Conservation (phyloP, 768 basidiomycete species). For the Boletus barrowsii region DNA sequence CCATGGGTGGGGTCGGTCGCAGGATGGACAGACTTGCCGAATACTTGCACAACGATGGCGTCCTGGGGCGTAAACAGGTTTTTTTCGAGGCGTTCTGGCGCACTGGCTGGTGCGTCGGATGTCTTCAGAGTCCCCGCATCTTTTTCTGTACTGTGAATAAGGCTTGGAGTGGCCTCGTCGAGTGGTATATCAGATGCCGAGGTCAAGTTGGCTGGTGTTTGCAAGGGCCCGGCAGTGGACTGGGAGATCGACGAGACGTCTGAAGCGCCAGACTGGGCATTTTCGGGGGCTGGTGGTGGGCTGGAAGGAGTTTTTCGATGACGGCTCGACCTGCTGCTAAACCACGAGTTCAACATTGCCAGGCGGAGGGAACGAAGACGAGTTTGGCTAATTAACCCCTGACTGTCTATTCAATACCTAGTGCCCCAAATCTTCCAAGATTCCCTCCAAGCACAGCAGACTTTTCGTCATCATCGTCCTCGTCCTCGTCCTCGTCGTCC, state of each 20-base stretch:
- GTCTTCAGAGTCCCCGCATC: conserved; percentile 9
- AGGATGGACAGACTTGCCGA: conserved; percentile 11
- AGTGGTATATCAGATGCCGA: conserved; percentile 21
- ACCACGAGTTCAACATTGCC: conserved; percentile 30
- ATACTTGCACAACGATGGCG: conserved; percentile 48
- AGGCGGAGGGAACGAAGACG: neutral
- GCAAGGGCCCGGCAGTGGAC: conserved; percentile 16
- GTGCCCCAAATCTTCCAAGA: conserved; percentile 31
- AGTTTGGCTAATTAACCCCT: conserved; percentile 9
- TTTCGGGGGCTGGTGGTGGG: neutral
- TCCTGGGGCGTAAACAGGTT: conserved; percentile 58
- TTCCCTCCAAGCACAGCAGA: neutral
- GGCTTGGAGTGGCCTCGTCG: conserved; percentile 18
- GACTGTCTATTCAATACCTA: conserved; percentile 24
- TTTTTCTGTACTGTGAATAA: conserved; percentile 14
- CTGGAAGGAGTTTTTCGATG: conserved; percentile 10
- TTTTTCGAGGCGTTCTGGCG: neutral
- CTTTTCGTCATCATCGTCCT: conserved; percentile 17
- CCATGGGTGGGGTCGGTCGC: neutral
- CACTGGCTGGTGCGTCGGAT: conserved; percentile 5
- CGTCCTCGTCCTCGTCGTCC: conserved; percentile 16
- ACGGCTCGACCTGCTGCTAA: conserved; percentile 29
- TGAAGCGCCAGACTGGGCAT: conserved; percentile 6
- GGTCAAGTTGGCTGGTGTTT: conserved; percentile 8
- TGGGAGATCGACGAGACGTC: conserved; percentile 17